These are phyloP conservation scores for Paramecium sonneborni DNA, from an alignment of 73 alveolate species.

Conservation along the genomic window DNA sequence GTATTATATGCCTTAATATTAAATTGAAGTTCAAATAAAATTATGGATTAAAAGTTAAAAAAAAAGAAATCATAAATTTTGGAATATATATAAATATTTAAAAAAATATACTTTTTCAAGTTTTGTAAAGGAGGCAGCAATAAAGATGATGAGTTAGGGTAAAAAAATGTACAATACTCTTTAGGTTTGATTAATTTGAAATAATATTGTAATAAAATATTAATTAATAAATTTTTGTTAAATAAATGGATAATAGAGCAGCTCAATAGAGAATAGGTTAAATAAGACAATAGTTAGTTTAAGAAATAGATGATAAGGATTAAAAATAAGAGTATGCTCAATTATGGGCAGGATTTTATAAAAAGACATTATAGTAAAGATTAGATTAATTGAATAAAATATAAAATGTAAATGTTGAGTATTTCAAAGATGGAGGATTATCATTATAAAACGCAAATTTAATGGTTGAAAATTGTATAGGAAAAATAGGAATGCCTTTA, in stretches of 20 bases:
- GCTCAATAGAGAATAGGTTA: conserved; percentile 27
- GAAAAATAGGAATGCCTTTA: conserved; percentile 88
- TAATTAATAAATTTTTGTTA: background rate
- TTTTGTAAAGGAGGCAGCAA: background rate
- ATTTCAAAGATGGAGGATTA: conserved; percentile 86
- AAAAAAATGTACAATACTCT: background rate
- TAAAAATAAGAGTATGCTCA: background rate
- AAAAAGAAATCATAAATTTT: background rate
- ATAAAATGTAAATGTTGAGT: conserved; percentile 37
- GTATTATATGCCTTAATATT: conserved; percentile 7
- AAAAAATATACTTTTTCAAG: background rate
- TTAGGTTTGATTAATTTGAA: background rate
- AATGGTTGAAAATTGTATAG: conserved; percentile 97
- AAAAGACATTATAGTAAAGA: conserved; percentile 57
- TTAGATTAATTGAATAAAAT: conserved; percentile 60
- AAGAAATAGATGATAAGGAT: background rate
- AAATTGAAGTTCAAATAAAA: background rate
- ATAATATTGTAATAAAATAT: background rate
- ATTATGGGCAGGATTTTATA: conserved; percentile 65
- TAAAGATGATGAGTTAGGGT: background rate
- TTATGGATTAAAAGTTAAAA: background rate
- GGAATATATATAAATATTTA: background rate
- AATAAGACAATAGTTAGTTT: background rate
- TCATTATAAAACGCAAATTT: conserved; percentile 89
- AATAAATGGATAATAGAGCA: background rate